Conservation (phyloP, 1,284 basidiomycete species). For the Apiotrichum akiyoshidainum region DNA sequence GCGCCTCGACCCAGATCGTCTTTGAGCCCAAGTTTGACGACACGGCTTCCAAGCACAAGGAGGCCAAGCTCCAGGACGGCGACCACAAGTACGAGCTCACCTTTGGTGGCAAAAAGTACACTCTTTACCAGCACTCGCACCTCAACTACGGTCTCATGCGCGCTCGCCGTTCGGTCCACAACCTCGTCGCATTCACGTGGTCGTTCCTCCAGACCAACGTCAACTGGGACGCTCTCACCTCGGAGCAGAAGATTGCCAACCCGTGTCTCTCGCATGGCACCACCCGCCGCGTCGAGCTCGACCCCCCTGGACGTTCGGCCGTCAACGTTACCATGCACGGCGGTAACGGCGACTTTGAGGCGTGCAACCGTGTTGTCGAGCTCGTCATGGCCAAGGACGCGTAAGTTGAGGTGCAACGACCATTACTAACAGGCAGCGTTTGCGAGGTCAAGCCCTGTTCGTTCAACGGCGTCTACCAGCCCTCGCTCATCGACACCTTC, state of each 20-base stretch:
- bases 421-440: conserved; percentile 55
- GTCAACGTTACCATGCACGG: conserved; percentile 78
- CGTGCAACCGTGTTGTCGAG: conserved; percentile 79
- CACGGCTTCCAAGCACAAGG: conserved; percentile 25
- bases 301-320: conserved; percentile 56
- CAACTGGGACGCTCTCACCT: conserved; percentile 52
- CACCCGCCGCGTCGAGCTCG: conserved; percentile 65
- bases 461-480: conserved; percentile 97
- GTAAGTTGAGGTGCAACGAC: conserved; percentile 55
- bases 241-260: conserved; percentile 57
- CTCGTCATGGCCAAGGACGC: conserved; percentile 95
- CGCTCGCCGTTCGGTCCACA: conserved; percentile 80
- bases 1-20: conserved; percentile 96
- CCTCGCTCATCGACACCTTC: conserved; percentile 87
- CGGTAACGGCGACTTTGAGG: conserved; percentile 74
- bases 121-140: conserved; percentile 91
- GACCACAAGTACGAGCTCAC: conserved; percentile 89
- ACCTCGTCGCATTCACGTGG: conserved; percentile 82
- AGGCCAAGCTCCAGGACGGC: conserved; percentile 66
- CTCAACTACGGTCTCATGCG: conserved; percentile 94
- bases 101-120: conserved; percentile 68
- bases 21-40: conserved; percentile 74
- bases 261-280: conserved; percentile 77
- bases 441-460: conserved; percentile 90
- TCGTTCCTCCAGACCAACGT: conserved; percentile 51